Evolutionary conservation across 306 rosid genomes (phyloP).

Genomic region (Cyclanthera cordifolia): DNA sequence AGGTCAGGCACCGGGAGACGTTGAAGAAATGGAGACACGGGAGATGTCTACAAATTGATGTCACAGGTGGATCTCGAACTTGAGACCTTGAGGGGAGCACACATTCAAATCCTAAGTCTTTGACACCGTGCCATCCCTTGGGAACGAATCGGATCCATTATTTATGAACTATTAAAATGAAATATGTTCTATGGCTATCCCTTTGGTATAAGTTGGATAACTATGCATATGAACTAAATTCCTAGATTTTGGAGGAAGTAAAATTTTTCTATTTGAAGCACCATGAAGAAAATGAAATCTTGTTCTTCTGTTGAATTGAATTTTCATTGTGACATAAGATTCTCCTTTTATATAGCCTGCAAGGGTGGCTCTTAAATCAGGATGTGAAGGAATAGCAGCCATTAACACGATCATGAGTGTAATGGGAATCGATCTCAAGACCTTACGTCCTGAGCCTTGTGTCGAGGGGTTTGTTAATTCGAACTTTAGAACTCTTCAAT

Average conservation of each 20-base stretch:
- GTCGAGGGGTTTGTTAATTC: conserved; percentile 76
- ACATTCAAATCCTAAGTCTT: too few relatives aligned
- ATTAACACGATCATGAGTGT: conserved; percentile 95
- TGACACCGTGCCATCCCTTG: too few relatives aligned
- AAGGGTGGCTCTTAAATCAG: conserved; percentile 64
- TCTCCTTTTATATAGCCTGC: conserved; percentile 38
- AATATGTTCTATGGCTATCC: background rate
- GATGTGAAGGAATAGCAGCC: conserved; percentile 84
- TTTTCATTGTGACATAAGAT: background rate
- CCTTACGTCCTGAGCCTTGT: conserved; percentile 90
- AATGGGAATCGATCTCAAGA: conserved; percentile 87
- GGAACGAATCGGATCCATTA: background rate
- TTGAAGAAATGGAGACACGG: too few relatives aligned
- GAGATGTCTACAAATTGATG: too few relatives aligned
- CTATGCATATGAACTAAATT: background rate
- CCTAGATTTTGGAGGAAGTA: background rate
- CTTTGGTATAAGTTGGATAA: background rate
- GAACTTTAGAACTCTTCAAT: background rate
- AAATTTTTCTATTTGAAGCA: background rate
- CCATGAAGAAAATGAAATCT: background rate
- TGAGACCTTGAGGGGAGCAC: too few relatives aligned
- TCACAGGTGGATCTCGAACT: too few relatives aligned
- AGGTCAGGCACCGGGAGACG: too few relatives aligned
- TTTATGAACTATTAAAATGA: background rate
- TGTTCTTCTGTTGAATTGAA: background rate